Percentiles rank a stretch among this genome's conserved stretches.
Evolutionary conservation across 1,139 yeast genomes (phyloP).

Genomic region (Lodderomyces orthopsilosis): DNA sequence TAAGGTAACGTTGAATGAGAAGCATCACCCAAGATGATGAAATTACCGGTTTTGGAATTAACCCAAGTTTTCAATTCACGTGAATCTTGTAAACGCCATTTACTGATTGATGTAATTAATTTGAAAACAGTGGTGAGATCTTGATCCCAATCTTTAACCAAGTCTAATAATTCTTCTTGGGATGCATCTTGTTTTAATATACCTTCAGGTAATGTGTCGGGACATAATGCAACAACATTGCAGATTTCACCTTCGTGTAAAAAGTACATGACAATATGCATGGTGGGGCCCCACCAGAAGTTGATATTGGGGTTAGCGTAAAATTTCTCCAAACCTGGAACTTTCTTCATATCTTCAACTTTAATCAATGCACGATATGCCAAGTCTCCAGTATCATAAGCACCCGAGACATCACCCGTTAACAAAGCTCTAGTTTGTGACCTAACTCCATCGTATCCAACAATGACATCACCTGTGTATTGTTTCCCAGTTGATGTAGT

Average conservation of each 20-base stretch:
- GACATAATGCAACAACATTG: conserved; percentile 16
- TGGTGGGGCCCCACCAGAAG: conserved; percentile 33
- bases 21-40: conserved; percentile 36
- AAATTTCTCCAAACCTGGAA: conserved; percentile 23
- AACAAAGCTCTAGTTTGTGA: conserved; percentile 19
- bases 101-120: conserved; percentile 20
- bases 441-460: conserved; percentile 39
- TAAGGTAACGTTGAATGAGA: conserved; percentile 40
- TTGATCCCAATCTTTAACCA: conserved; percentile 30
- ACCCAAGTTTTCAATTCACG: conserved; percentile 23
- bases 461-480: conserved; percentile 28
- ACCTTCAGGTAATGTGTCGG: conserved; percentile 21
- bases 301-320: conserved; percentile 25
- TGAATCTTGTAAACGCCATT: conserved; percentile 30
- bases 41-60: conserved; percentile 17
- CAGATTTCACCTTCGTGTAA: conserved; percentile 21
- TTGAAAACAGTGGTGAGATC: conserved; percentile 19
- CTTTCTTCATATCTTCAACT: conserved; percentile 17
- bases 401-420: conserved; percentile 15
- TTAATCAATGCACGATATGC: conserved; percentile 20
- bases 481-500: conserved; percentile 20
- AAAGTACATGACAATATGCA: conserved; percentile 30
- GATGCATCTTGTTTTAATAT: conserved; percentile 19
- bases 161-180: conserved; percentile 22
- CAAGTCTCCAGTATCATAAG: conserved; percentile 19